These are phyloP conservation scores for Coleophoma eucalyptorum DNA, from an alignment of 2,329 filamentous ascomycete genomes.

Conservation along the genomic window DNA sequence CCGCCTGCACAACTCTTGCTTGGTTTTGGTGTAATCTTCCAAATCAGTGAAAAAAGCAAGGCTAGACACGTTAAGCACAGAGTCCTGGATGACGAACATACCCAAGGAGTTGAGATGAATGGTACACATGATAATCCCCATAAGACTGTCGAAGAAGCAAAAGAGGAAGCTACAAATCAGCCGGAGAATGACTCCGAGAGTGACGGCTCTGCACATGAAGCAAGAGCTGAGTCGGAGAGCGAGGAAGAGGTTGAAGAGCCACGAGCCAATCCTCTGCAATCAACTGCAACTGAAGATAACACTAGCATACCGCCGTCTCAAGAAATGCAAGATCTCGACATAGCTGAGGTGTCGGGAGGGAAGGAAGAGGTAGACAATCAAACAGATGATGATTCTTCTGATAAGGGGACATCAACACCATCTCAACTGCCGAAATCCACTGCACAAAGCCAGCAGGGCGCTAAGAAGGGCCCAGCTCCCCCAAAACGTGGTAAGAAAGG, in stretches of 20 bases:
- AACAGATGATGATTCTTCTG: slow-evolving; percentile 6
- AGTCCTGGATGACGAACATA: slow-evolving; percentile 34
- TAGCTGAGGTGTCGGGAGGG: slow-evolving; percentile 16
- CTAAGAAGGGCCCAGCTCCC: slow-evolving; percentile 39
- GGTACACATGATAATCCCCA: not conserved
- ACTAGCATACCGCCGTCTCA: not conserved
- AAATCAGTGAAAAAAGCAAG: slow-evolving; percentile 84
- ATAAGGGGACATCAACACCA: slow-evolving; percentile 8
- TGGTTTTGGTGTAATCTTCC: slow-evolving; percentile 84
- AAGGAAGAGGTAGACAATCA: slow-evolving; percentile 13
- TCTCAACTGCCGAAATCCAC: slow-evolving; percentile 12
- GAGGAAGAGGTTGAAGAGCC: slow-evolving; percentile 34
- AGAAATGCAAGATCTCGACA: not conserved
- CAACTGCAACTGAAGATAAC: slow-evolving; percentile 14
- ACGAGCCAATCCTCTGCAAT: slow-evolving; percentile 7
- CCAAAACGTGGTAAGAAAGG: slow-evolving; percentile 70
- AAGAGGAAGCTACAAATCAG: too few species aligned
- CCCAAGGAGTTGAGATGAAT: not conserved
- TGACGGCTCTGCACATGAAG: slow-evolving; percentile 18
- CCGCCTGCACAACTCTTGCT: slow-evolving; percentile 84
- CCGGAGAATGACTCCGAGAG: slow-evolving; percentile 19
- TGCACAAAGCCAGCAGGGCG: slow-evolving; percentile 24
- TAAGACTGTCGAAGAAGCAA: not conserved
- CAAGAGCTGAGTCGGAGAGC: slow-evolving; percentile 10
- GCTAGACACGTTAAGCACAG: slow-evolving; percentile 75